phyloP scores from a whole-genome alignment of 345 rosid species.

The Aegle marmelos region DNA sequence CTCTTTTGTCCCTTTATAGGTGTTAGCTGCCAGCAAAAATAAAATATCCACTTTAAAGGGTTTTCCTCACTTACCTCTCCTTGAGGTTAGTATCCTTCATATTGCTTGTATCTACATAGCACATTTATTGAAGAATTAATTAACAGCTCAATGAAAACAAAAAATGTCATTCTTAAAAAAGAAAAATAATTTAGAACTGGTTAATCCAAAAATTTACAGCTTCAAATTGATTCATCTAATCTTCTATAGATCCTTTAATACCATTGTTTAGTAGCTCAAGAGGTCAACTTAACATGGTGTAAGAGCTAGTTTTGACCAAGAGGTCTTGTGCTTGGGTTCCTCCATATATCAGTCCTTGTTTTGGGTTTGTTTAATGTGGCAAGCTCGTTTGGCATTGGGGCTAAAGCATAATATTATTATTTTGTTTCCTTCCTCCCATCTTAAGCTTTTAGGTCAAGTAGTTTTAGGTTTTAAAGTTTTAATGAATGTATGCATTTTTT shows the following conservation, averaged over 20 bases:
- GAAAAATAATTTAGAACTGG: background rate
- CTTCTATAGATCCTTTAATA: background rate
- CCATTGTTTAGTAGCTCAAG: too few species aligned
- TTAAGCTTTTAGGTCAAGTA: too few species aligned
- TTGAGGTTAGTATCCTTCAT: constrained; percentile 59
- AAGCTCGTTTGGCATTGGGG: too few species aligned
- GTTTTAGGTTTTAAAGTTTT: too few species aligned
- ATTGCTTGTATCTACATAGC: background rate
- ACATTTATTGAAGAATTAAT: background rate
- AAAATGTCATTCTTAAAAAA: background rate
- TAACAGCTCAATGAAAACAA: background rate
- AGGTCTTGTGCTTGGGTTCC: too few species aligned
- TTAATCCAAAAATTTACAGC: background rate
- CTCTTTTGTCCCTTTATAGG: constrained; percentile 38
- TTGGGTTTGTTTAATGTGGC: too few species aligned
- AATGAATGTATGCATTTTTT: too few species aligned
- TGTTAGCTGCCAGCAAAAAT: constrained; percentile 97
- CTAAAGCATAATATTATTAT: too few species aligned
- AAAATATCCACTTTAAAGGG: constrained; percentile 86
- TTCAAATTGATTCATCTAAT: background rate
- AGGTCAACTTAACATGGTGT: too few species aligned
- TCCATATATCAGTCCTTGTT: too few species aligned
- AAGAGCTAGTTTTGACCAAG: too few species aligned
- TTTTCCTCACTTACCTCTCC: constrained; percentile 84
- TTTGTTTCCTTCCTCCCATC: too few species aligned